Percentiles rank a stretch among this genome's conserved stretches.
These are phyloP conservation scores for Favolaschia claudopus DNA, from an alignment of 768 basidiomycete species.

Conservation along the genomic window DNA sequence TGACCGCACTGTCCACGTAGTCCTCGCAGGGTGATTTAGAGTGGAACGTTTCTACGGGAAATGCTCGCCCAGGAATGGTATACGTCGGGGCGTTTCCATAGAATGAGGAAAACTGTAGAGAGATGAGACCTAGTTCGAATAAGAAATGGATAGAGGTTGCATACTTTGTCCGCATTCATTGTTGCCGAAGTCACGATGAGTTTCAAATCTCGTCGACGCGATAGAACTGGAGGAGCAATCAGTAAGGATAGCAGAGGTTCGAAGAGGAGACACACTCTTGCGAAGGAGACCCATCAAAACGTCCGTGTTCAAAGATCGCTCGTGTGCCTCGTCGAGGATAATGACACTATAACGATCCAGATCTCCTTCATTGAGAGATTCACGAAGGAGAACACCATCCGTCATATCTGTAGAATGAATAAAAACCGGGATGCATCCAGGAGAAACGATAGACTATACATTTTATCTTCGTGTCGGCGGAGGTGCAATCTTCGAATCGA, in stretches of 20 bases:
- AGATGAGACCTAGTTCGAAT: not conserved
- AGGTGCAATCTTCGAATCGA: constrained; percentile 98
- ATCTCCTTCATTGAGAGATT: constrained; percentile 98
- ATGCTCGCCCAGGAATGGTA: constrained; percentile 91
- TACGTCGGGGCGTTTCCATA: constrained; percentile 95
- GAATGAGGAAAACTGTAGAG: constrained; percentile 84
- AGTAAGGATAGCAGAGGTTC: not conserved
- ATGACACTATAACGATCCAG: constrained; percentile 96
- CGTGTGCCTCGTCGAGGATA: constrained; percentile 99
- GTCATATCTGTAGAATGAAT: constrained; percentile 81
- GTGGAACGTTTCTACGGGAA: constrained; percentile 97
- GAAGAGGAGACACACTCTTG: constrained; percentile 72
- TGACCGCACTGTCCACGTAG: constrained; percentile 97
- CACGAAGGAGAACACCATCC: constrained; percentile 96
- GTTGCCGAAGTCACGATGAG: constrained; percentile 98
- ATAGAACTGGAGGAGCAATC: constrained; percentile 63
- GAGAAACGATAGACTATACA: constrained; percentile 57
- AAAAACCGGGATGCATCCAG: not conserved
- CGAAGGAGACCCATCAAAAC: constrained; percentile 95
- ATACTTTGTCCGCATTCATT: constrained; percentile 98
- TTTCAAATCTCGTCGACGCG: constrained; percentile 90
- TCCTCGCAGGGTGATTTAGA: constrained; percentile 98
- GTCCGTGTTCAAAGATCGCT: constrained; percentile 96
- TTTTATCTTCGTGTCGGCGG: constrained; percentile 94
- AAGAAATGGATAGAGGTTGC: constrained; percentile 1